Evolutionary conservation across 1,139 yeast genomes (phyloP), one percentile per base, ranked within the genome.

Genomic region (Protomyces lactucae-debilis): DNA sequence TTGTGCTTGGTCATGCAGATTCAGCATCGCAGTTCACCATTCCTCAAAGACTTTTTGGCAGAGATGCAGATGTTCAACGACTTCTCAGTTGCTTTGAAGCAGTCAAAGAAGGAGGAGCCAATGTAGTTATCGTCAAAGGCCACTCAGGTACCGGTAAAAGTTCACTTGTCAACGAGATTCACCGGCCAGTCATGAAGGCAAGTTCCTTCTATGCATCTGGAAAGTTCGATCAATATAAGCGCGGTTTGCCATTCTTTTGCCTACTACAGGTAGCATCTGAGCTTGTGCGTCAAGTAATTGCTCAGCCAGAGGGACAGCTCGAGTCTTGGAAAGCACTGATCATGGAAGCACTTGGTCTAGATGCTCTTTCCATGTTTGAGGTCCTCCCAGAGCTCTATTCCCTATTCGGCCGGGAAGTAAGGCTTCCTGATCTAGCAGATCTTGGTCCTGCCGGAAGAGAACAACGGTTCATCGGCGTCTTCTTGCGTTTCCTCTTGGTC

Each of bases 211-310:
- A 55, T 25, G 54, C 60, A 10, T 32, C 60, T 18, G 64, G 64
- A 21, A 61, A 61, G 9, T 61, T 61, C 28, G 64, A 61, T 23
- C 64, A 61, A 14, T 55, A 61, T 39, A 61, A 61, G 28, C 54
- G 64, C 6, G 60, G 60, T 3, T 21, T 61, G 16, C 64, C 64
- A 3, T 61, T 61, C 45, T 61, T 55, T 35, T 55, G 60, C 3
- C 46, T 61, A 5, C 12, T 61, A 21, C 64, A 61, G 21, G 64
- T 59, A 14, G 51, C 36, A 3, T 53, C 55, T 0, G 60, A 55
- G 32, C 55, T 61, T 18, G 53, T 55, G 14, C 43, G 57, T 14
- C 64, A 61, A 40, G 32, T 48, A 2, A 23, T 48, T 23, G 46
- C 64, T 6, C 60, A 61, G 56, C 32, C 53, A n/a, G 60, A 57